phyloP scores from a whole-genome alignment of 129 eudicot genomes.

The Arctium minus region DNA sequence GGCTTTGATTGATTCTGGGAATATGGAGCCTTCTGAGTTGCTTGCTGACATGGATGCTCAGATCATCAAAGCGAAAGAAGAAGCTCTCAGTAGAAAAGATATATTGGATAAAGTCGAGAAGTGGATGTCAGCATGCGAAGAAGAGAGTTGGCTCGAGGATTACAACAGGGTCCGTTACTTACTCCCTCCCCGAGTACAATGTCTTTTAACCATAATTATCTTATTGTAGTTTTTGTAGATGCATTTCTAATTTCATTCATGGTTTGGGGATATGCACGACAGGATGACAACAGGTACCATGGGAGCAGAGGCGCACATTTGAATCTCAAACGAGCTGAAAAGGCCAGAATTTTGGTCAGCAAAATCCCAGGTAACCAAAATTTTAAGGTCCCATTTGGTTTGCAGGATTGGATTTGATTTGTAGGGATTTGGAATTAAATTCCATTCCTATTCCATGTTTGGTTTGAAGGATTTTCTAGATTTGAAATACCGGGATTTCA shows the following conservation, averaged over 20 bases:
- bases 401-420: too few species aligned
- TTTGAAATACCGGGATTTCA: too few species aligned
- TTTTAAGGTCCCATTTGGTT: too few species aligned
- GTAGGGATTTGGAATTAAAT: too few species aligned
- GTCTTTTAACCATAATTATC: not conserved
- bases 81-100: slow-evolving; percentile 88
- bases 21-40: slow-evolving; percentile 83
- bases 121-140: slow-evolving; percentile 99
- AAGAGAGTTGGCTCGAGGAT: slow-evolving; percentile 99
- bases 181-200: not conserved
- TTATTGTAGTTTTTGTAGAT: not conserved
- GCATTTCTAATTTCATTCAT: not conserved
- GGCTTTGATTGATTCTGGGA: slow-evolving; percentile 80
- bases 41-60: slow-evolving; percentile 94
- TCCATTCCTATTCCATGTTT: too few species aligned
- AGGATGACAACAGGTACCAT: slow-evolving; percentile 92
- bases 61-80: slow-evolving; percentile 82
- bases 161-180: slow-evolving; percentile 70
- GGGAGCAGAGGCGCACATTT: slow-evolving; percentile 97
- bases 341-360: slow-evolving; percentile 79
- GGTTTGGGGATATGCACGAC: slow-evolving; percentile 22
- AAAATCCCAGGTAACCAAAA: slow-evolving; percentile 75
- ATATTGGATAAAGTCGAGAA: slow-evolving; percentile 95
- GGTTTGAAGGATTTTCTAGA: too few species aligned
- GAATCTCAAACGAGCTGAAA: slow-evolving; percentile 95